Base-by-base conservation (phyloP, 345 rosid species). In the Arabis alpina region DNA sequence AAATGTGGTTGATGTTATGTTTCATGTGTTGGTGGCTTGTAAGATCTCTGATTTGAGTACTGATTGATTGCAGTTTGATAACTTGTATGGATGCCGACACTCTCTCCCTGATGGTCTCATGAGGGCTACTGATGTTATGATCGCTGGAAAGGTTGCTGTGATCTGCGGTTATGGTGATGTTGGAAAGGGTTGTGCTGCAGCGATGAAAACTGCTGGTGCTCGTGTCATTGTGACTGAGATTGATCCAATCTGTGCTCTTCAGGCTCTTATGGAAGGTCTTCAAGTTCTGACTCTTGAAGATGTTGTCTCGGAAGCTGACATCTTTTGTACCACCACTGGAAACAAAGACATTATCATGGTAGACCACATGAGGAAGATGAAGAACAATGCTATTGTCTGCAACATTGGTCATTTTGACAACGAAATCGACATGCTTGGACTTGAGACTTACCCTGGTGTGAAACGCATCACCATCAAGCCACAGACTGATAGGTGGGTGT, bases 341-440 rank as follows among this genome's bases (percentile, higher is more conserved):
- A 84, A 86, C 85, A 86, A 86, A 81, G 91, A 88, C 72, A 84
- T 88, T 48, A 76, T 88, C 76, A 88, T 84, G 88, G 91, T 83
- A 30, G 68, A 77, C 39, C 85, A 86, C 76, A 84, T 86, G 88
- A 82, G 66, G 77, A 80, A 77, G 80, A 87, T 87, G 91, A 84
- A 88, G 83, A 84, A 88, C 85, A 84, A 86, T 54, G 88, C 86
- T 58, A 84, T 88, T 16, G 86, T 88, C 6, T 84, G 91, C 66
- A 88, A 88, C 91, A 86, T 88, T 49, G 91, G 89, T 44, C 93
- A 86, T 69, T 87, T 87, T 0, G 93, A 87, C 60, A 85, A 85
- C 7, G 93, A 87, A 71, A 85, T 87, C 24, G 90, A 87, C 27
- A 84, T 85, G 87, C 83, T 44, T 5, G 87, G 87, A 4, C 87